phyloP scores from a whole-genome alignment of 1,284 basidiomycete genomes.

The Sparassis latifolia region DNA sequence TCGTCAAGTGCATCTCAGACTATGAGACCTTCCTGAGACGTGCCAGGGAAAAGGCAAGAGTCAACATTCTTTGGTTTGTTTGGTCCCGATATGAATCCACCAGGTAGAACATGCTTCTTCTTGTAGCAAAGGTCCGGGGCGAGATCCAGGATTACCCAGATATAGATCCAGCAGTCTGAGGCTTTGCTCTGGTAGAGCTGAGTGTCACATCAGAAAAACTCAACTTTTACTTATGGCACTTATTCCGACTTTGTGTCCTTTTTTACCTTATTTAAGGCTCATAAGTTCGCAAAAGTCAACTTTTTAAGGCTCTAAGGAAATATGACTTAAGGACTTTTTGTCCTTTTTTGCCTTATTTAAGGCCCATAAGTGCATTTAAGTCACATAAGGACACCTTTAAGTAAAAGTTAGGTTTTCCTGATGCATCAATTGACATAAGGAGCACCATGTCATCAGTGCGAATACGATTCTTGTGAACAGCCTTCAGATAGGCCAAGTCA shows the following conservation, averaged over 20 bases:
- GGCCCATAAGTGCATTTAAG: too few relatives aligned
- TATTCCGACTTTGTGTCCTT: too few relatives aligned
- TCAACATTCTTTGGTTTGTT: conserved; percentile 19
- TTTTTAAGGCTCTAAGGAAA: too few relatives aligned
- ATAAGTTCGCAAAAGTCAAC: too few relatives aligned
- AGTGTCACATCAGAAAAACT: neutral
- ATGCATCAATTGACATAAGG: conserved; percentile 20
- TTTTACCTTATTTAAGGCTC: too few relatives aligned
- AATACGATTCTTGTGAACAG: conserved; percentile 11
- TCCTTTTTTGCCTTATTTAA: too few relatives aligned
- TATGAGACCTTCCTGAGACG: conserved; percentile 15
- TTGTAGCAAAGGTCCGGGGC: conserved; percentile 15
- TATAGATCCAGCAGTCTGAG: conserved; percentile 22
- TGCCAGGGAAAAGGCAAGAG: conserved; percentile 14
- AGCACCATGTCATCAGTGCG: conserved; percentile 12
- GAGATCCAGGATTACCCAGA: conserved; percentile 17
- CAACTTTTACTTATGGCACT: too few relatives aligned
- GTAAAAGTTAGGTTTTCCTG: too few relatives aligned
- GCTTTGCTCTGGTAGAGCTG: conserved; percentile 20
- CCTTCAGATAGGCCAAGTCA: conserved; percentile 15
- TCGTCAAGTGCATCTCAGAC: conserved; percentile 10
- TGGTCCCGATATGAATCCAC: conserved; percentile 19
- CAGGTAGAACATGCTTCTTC: conserved; percentile 14
- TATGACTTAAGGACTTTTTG: too few relatives aligned
- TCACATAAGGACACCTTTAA: too few relatives aligned